These are phyloP conservation scores for Botryotinia narcissicola DNA, from an alignment of 2,329 filamentous ascomycete genomes.

Conservation along the genomic window DNA sequence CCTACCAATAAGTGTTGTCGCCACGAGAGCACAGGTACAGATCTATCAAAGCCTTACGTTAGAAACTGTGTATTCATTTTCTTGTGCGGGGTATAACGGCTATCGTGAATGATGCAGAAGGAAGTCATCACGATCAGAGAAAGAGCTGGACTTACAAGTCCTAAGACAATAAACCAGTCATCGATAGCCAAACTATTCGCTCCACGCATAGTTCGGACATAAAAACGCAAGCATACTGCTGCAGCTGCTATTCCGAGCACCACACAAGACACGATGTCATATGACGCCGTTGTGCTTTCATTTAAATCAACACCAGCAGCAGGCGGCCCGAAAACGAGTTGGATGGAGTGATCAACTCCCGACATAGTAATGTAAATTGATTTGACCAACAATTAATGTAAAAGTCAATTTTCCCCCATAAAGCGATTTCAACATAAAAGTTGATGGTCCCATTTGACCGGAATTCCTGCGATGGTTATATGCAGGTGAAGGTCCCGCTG, in stretches of 20 bases:
- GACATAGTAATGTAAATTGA: background rate
- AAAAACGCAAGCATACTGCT: slow-evolving; percentile 9
- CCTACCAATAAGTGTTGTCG: slow-evolving; percentile 12
- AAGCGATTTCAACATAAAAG: background rate
- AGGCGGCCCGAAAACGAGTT: slow-evolving; percentile 6
- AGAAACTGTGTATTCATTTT: background rate
- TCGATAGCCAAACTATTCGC: slow-evolving; percentile 11
- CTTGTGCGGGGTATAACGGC: background rate
- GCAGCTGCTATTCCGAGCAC: slow-evolving; percentile 10
- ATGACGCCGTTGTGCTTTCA: slow-evolving; percentile 7
- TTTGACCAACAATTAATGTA: background rate
- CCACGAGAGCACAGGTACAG: slow-evolving; percentile 2
- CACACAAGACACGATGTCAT: slow-evolving; percentile 13
- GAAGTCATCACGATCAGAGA: background rate
- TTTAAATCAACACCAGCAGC: background rate
- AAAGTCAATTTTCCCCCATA: background rate
- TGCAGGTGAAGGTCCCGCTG: background rate
- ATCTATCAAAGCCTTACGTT: background rate
- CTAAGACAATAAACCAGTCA: slow-evolving; percentile 9
- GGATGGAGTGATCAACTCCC: slow-evolving; percentile 4
- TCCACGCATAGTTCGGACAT: slow-evolving; percentile 8
- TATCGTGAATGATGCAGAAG: background rate
- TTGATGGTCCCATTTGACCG: background rate
- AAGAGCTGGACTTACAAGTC: slow-evolving; percentile 8
- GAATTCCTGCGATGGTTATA: slow-evolving; percentile 2